A percentile compares a stretch with the other conserved stretches of the same genome.
These are phyloP conservation scores for Trichosporon coremiiforme DNA, from an alignment of 1,284 basidiomycete genomes.

Conservation along the genomic window DNA sequence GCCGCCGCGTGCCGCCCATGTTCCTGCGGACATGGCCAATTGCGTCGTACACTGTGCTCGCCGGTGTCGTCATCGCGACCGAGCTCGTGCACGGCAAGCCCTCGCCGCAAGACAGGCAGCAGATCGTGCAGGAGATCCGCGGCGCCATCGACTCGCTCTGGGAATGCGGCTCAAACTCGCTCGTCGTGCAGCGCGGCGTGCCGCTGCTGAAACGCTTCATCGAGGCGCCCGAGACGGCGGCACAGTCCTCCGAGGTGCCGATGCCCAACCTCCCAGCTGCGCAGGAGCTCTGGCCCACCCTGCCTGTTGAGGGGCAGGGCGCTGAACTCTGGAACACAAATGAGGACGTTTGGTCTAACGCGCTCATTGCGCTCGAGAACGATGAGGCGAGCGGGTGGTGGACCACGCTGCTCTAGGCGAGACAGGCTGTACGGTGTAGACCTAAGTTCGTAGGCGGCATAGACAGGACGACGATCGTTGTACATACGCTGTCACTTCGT, in stretches of 20 bases:
- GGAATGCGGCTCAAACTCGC: constrained; percentile 32
- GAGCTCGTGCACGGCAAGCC: constrained; percentile 39
- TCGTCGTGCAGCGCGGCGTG: constrained; percentile 34
- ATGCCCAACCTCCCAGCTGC: constrained; percentile 22
- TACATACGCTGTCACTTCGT: neutral
- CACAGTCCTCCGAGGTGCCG: constrained; percentile 10
- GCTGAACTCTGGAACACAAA: constrained; percentile 27
- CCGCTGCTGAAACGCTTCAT: constrained; percentile 31
- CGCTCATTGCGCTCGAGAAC: constrained; percentile 34
- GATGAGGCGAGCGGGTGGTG: constrained; percentile 34
- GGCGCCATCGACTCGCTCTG: constrained; percentile 30
- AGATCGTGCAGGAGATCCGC: constrained; percentile 32
- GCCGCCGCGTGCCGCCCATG: constrained; percentile 38
- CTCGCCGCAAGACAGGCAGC: constrained; percentile 24
- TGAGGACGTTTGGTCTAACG: constrained; percentile 35
- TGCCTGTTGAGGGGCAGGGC: constrained; percentile 22
- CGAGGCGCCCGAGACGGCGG: constrained; percentile 22
- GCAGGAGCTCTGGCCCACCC: constrained; percentile 31
- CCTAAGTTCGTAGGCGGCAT: too few species aligned
- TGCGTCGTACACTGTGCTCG: constrained; percentile 38
- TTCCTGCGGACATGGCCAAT: constrained; percentile 43
- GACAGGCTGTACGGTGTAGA: too few species aligned
- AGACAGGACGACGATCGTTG: neutral
- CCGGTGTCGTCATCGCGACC: constrained; percentile 37
- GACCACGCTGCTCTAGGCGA: constrained; percentile 30